phyloP scores from a whole-genome alignment of 768 basidiomycete genomes.

The Artomyces pyxidatus region DNA sequence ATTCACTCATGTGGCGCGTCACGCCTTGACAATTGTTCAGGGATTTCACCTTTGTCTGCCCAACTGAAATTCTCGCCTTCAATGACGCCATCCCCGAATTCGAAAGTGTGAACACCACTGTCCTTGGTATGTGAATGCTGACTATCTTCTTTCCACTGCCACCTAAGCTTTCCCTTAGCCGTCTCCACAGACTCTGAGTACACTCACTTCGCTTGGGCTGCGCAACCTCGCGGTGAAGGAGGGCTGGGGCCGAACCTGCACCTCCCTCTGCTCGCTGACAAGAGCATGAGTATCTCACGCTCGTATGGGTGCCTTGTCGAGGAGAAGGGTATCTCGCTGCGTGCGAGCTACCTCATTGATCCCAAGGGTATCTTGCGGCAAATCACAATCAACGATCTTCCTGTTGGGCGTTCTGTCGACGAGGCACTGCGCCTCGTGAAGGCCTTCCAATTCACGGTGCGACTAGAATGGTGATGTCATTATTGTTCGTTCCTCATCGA shows the following conservation, averaged over 20 bases:
- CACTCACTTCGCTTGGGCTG: slow-evolving; percentile 83
- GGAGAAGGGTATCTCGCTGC: slow-evolving; percentile 81
- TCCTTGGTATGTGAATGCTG: slow-evolving; percentile 50
- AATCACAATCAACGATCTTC: slow-evolving; percentile 87
- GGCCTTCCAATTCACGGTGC: slow-evolving; percentile 85
- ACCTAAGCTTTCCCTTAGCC: slow-evolving; percentile 36
- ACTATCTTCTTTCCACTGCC: background rate
- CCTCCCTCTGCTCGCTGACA: slow-evolving; percentile 77
- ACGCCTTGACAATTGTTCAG: slow-evolving; percentile 26
- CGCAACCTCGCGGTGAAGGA: slow-evolving; percentile 74
- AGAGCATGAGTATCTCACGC: slow-evolving; percentile 68
- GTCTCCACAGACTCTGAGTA: slow-evolving; percentile 88
- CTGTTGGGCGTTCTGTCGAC: slow-evolving; percentile 92
- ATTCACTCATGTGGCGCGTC: background rate
- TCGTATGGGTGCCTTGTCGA: slow-evolving; percentile 87
- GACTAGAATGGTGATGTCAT: slow-evolving; percentile 19
- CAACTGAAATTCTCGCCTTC: slow-evolving; percentile 95
- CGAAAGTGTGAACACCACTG: slow-evolving; percentile 60
- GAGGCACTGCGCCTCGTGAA: slow-evolving; percentile 87
- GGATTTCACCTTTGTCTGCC: slow-evolving; percentile 87
- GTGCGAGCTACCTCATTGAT: slow-evolving; percentile 83
- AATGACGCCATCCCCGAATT: slow-evolving; percentile 79
- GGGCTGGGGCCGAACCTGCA: slow-evolving; percentile 86
- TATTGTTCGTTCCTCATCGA: too few relatives aligned
- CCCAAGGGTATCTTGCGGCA: slow-evolving; percentile 74